Base-by-base conservation (phyloP, 202 grass and related monocot species). In the Cymbopogon flexuosus region DNA sequence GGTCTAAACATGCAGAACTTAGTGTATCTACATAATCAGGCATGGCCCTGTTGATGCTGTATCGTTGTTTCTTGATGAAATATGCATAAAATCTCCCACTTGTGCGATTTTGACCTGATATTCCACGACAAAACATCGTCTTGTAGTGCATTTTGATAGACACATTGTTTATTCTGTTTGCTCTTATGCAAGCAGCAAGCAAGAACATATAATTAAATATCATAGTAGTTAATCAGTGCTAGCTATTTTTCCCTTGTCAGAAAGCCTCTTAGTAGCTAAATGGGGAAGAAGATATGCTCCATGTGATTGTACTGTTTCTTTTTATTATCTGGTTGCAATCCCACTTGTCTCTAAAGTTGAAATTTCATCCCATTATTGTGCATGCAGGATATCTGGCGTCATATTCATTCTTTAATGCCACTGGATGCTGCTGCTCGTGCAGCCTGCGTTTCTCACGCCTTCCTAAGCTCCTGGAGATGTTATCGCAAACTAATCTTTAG, bases 321-420 rank as follows among this genome's bases (percentile, higher is more conserved):
- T 7, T 8, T 39, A 39, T 24, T 45, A 22, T 70, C 39, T 43
- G 5, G 27, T 8, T 24, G 21, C 27, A 70, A 45, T 29, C 24
- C 14, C 24, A 72, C 51, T 5, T 51, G 24, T 24, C 24, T 56
- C 56, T 73, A 13, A 54, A 22, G 4, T 56, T 73, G 47, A 73
- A 35, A 34, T 18, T n/a, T 35, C 21, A 21, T 56, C 30, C 46
- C 34, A 40, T 67, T 4, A 2, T 51, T 72, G 27, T 31, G 45
- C 69, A 51, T 36, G 46, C 70, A 73, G 70, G 46, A 54, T 30
- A 21, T 73, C 4, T 73, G 8, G 70, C 0, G 9, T 5, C 16
- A 34, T 54, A 73, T 73, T 6, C 49, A 54, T 72, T 72, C 70
- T 18, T 10, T 72, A 52, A 72, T 72, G 70, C 27, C 70, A 51